A percentile compares a stretch with the other conserved stretches of the same genome.
Conservation (phyloP, 768 basidiomycete genomes). For the Mycena olivaceomarginata region DNA sequence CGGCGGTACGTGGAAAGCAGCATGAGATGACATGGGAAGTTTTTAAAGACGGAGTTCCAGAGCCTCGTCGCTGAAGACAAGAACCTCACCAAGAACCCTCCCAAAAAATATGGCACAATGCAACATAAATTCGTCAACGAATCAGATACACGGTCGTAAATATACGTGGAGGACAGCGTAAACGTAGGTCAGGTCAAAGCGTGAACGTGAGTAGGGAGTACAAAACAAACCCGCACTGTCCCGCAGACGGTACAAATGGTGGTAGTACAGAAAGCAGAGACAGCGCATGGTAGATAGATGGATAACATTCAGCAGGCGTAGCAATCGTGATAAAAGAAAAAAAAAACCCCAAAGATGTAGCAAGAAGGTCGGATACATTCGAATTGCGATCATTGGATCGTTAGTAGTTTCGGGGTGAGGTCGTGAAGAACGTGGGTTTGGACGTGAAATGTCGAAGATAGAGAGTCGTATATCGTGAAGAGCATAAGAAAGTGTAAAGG, state of each 20-base stretch:
- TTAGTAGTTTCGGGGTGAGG: too few species aligned
- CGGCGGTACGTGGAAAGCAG: too few species aligned
- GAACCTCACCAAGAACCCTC: too few species aligned
- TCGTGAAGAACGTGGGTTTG: conserved; percentile 12
- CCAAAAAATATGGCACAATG: not conserved
- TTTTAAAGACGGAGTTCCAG: not conserved
- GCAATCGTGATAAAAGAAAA: conserved; percentile 20
- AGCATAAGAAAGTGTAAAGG: too few species aligned
- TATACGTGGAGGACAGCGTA: conserved; percentile 23
- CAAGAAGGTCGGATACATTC: not conserved
- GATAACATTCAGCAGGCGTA: conserved; percentile 32
- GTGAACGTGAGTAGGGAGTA: conserved; percentile 9
- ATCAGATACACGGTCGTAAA: not conserved
- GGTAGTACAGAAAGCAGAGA: conserved; percentile 40
- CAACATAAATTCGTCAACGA: not conserved
- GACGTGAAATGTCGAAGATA: not conserved
- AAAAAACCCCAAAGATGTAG: not conserved
- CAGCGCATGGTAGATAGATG: conserved; percentile 12
- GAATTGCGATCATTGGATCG: not conserved
- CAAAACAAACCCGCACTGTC: conserved; percentile 8
- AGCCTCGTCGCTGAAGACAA: not conserved
- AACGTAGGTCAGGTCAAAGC: not conserved
- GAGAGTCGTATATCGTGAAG: not conserved
- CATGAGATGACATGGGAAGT: too few species aligned
- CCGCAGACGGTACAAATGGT: conserved; percentile 27